phyloP scores from a whole-genome alignment of 2,329 filamentous ascomycete species.

The Cladosporium colombiae region DNA sequence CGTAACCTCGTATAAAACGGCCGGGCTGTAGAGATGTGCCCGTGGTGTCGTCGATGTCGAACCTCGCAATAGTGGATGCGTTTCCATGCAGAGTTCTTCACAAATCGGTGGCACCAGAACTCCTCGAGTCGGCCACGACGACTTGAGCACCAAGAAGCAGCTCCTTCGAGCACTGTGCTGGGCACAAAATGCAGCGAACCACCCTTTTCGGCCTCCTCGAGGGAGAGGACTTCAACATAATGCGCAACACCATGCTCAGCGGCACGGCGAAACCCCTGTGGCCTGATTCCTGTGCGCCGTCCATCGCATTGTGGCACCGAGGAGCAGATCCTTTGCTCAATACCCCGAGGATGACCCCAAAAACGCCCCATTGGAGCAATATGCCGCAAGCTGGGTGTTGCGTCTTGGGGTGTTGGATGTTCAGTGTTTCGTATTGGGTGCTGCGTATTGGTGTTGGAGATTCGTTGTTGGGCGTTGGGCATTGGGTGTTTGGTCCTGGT shows the following conservation, averaged over 20 bases:
- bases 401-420: too few species aligned
- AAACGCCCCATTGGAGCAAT: not conserved
- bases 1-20: not conserved
- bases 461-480: too few species aligned
- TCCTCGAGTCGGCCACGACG: not conserved
- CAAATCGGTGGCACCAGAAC: not conserved
- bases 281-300: constrained; percentile 10
- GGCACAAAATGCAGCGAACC: not conserved
- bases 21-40: not conserved
- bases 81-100: not conserved
- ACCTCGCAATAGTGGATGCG: not conserved
- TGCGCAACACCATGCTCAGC: not conserved
- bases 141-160: not conserved
- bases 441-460: too few species aligned
- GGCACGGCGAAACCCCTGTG: not conserved
- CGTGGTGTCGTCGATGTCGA: not conserved
- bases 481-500: too few species aligned
- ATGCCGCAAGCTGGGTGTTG: not conserved
- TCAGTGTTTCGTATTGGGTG: too few species aligned
- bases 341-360: not conserved
- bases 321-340: not conserved
- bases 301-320: constrained; percentile 12
- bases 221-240: not conserved
- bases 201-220: not conserved
- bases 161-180: too few species aligned